Percentiles rank a stretch among this genome's conserved stretches.
phyloP scores from a whole-genome alignment of 441 rosid genomes.

The Populus hybrid region DNA sequence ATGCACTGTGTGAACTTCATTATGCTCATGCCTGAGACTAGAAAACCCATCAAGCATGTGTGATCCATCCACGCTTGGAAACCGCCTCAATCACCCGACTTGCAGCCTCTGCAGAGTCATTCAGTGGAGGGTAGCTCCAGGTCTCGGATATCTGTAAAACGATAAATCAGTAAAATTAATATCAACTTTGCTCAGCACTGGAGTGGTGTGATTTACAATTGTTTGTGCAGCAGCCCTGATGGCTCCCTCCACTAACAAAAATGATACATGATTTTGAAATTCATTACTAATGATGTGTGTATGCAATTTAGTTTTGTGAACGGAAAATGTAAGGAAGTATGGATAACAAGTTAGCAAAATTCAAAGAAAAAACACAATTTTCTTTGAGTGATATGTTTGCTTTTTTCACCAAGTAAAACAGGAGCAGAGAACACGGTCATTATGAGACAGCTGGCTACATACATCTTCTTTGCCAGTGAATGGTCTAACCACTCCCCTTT shows the following conservation, averaged over 20 bases:
- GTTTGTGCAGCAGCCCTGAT: background rate
- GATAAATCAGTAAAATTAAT: background rate
- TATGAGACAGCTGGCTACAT: conserved; percentile 28
- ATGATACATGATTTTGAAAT: background rate
- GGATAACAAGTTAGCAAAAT: background rate
- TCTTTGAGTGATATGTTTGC: background rate
- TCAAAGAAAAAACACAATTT: background rate
- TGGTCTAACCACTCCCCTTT: conserved; percentile 62
- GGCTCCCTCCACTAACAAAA: background rate
- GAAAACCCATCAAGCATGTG: conserved; percentile 25
- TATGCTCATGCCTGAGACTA: background rate
- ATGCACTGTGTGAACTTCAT: background rate
- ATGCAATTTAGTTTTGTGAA: background rate
- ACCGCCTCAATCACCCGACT: conserved; percentile 51
- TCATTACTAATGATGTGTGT: background rate
- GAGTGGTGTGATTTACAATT: background rate
- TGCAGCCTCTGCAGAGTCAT: conserved; percentile 86
- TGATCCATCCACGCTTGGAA: conserved; percentile 76
- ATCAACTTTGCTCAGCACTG: background rate
- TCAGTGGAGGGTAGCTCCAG: conserved; percentile 92
- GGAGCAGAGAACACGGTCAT: conserved; percentile 4
- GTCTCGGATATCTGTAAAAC: conserved; percentile 62
- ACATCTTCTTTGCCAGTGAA: conserved; percentile 82
- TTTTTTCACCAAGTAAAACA: background rate
- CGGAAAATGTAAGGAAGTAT: background rate